A percentile compares a stretch with the other conserved stretches of the same genome.
phyloP scores from a whole-genome alignment of 345 rosid species.

The Adansonia digitata region DNA sequence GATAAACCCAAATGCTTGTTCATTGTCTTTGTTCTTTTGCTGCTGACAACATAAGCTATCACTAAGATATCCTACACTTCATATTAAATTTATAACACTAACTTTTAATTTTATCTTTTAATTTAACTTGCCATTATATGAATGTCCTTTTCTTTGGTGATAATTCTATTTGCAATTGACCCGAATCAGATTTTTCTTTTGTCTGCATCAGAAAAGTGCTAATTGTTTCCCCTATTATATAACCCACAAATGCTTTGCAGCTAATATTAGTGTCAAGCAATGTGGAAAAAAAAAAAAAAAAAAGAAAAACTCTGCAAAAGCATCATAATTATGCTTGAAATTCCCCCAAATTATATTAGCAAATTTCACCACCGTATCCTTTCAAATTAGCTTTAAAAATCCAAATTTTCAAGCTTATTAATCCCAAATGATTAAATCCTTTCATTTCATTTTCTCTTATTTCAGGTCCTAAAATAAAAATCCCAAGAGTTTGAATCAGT shows the following conservation, averaged over 20 bases:
- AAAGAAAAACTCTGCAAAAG: not conserved
- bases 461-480: constrained; percentile 29
- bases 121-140: constrained; percentile 9
- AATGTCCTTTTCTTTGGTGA: constrained; percentile 25
- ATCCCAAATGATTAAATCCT: not conserved
- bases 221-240: constrained; percentile 16
- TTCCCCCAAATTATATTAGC: not conserved
- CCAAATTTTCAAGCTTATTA: not conserved
- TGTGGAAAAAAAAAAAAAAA: not conserved
- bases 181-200: constrained; percentile 30
- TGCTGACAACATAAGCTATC: constrained; percentile 6
- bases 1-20: constrained; percentile 22
- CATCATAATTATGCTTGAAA: not conserved
- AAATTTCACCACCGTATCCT: not conserved
- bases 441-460: not conserved
- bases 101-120: not conserved
- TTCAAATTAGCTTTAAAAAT: not conserved
- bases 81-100: not conserved
- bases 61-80: constrained; percentile 9
- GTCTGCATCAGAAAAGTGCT: constrained; percentile 26
- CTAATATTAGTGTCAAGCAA: constrained; percentile 13
- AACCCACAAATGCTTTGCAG: constrained; percentile 23
- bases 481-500: constrained; percentile 8
- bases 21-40: constrained; percentile 16
- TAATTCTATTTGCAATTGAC: constrained; percentile 22